Evolutionary conservation across 352 stramenopile genomes (phyloP), one percentile per base, ranked within the genome.

Genomic region (Aphanomyces cochlioides): DNA sequence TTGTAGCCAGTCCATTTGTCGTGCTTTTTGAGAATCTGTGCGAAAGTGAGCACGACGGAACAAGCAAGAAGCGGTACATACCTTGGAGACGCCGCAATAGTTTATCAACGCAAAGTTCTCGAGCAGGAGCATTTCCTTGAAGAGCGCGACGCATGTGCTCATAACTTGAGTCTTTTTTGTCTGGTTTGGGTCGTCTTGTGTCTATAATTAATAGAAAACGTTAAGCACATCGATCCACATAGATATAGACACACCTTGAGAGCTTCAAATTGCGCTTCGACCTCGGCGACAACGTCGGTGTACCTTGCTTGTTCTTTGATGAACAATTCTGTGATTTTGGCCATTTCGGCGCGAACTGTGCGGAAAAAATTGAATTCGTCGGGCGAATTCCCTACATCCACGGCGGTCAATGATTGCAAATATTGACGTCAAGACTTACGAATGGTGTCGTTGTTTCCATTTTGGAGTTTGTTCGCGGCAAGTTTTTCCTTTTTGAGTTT

Each of bases 51-150:
- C 43, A 36, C 21, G 39, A 67, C 43, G 7, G 8, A 5, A 58
- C 10, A 1, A 12, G 58, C 19, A 2, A 8, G 7, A 67, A 15
- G 56, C 13, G 36, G 47, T 48, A 48, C 48, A 21, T 73, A 87
- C 82, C 80, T 95, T 95, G 53, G 86, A 94, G 77, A 94, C 92
- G 65, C 85, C 88, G 48, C 85, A 95, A 59, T 93, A 95, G 74
- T 95, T 95, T 83, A 95, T 95, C 34, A 95, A 85, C 3, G 86
- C 86, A 73, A 92, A 95, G 72, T 95, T 95, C 64, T 95, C 88
- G 13, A 95, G 78, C 69, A 95, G 73, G 66, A 95, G 66, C 40
- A 95, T 70, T 67, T 95, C 85, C 76, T 95, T 95, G 75, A 93
- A 95, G 2, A 93, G 78, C 56, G 82, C 74, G 10, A 95, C 86